A percentile compares a stretch with the other conserved stretches of the same genome.
These are phyloP conservation scores for Tephrocybe sp. DNA, from an alignment of 768 basidiomycete genomes.

Conservation along the genomic window DNA sequence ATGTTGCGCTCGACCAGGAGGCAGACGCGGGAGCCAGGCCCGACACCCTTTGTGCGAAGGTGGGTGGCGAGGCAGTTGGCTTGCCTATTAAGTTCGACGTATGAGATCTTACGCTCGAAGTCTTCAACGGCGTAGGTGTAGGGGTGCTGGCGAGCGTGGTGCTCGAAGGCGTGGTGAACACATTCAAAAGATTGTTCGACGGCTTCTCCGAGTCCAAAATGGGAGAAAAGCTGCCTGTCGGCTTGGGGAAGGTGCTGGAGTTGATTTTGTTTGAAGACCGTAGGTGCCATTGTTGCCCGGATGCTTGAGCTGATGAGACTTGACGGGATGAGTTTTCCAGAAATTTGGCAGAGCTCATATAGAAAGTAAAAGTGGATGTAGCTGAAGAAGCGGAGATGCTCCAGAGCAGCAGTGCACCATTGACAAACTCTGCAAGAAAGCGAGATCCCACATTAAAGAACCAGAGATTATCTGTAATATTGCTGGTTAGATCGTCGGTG, in stretches of 20 bases:
- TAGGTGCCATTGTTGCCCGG: constrained; percentile 10
- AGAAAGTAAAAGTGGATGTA: constrained; percentile 57
- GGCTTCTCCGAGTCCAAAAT: constrained; percentile 44
- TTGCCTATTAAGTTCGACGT: constrained; percentile 46
- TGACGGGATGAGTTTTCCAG: constrained; percentile 34
- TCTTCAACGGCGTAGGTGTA: constrained; percentile 47
- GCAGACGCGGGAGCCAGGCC: constrained; percentile 50
- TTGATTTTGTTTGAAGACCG: constrained; percentile 11
- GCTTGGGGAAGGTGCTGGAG: constrained; percentile 31
- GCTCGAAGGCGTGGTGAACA: constrained; percentile 55
- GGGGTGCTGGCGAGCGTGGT: constrained; percentile 40
- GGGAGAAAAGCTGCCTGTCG: constrained; percentile 43
- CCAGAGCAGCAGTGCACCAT: neutral
- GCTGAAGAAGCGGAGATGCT: constrained; percentile 26
- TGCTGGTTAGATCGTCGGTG: too few relatives aligned
- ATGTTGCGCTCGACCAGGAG: constrained; percentile 55
- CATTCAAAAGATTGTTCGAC: constrained; percentile 42
- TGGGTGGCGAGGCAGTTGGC: constrained; percentile 45
- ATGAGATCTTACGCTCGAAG: constrained; percentile 46
- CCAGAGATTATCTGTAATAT: too few relatives aligned
- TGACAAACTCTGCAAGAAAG: neutral
- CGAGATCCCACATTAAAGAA: neutral
- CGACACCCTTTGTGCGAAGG: constrained; percentile 44
- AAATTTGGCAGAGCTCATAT: constrained; percentile 29
- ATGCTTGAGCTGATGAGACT: constrained; percentile 26